These are phyloP conservation scores for Simmondsia chinensis DNA, from an alignment of 148 eudicot genomes.

Conservation along the genomic window DNA sequence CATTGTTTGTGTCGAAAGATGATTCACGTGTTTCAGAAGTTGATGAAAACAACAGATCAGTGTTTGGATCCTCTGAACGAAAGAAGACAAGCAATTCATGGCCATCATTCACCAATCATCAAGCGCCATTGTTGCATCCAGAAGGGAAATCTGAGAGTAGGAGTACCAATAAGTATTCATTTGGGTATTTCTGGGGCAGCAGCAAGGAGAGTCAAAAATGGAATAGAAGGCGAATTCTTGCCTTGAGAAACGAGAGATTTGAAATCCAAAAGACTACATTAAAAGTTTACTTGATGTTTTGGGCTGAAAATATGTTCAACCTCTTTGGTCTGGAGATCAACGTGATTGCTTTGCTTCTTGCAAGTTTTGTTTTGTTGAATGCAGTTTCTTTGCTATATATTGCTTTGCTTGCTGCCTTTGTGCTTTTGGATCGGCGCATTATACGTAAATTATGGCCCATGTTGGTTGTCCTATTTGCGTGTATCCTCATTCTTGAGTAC, in stretches of 20 bases:
- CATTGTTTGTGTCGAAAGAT: conserved; percentile 56
- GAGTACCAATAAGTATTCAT: conserved; percentile 31
- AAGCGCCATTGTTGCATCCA: conserved; percentile 15
- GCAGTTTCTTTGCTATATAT: conserved; percentile 76
- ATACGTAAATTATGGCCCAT: conserved; percentile 76
- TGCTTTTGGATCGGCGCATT: conserved; percentile 59
- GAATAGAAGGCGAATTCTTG: conserved; percentile 69
- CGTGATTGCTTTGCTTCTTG: conserved; percentile 84
- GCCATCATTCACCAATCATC: conserved; percentile 31
- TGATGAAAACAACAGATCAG: conserved; percentile 34
- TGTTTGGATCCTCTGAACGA: conserved; percentile 17
- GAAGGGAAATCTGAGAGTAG: conserved; percentile 24
- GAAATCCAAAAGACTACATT: conserved; percentile 78
- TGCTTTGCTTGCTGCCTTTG: conserved; percentile 78
- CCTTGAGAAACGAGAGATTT: conserved; percentile 78
- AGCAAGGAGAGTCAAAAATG: conserved; percentile 83
- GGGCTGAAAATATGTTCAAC: conserved; percentile 91
- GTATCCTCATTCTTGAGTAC: conserved; percentile 70
- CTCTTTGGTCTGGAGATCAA: conserved; percentile 97
- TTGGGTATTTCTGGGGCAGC: conserved; percentile 68
- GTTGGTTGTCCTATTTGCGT: conserved; percentile 70
- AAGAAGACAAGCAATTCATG: conserved; percentile 29
- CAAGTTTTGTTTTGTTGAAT: conserved; percentile 85
- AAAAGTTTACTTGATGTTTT: conserved; percentile 82
- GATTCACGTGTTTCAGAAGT: conserved; percentile 30